Evolutionary conservation across 129 eudicot genomes (phyloP).

Genomic region (Glebionis coronaria): DNA sequence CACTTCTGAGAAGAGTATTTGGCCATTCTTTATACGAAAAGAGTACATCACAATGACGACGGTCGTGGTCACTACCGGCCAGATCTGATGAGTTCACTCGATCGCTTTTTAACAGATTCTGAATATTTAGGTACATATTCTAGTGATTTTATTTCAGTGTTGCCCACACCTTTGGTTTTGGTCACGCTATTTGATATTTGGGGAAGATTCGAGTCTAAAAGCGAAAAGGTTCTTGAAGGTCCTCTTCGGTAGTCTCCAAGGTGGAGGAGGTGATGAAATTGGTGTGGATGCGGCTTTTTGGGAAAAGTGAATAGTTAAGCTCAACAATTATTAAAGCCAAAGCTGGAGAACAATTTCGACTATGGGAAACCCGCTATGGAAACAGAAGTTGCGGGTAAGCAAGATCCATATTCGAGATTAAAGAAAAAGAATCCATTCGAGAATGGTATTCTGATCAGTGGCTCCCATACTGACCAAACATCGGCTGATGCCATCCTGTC

Average conservation of each 20-base stretch:
- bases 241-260: slow-evolving; percentile 47
- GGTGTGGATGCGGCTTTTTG: slow-evolving; percentile 55
- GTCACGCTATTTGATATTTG: slow-evolving; percentile 53
- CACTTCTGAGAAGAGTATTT: too few species aligned
- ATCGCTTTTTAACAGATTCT: too few species aligned
- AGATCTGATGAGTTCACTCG: too few species aligned
- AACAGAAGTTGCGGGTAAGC: slow-evolving; percentile 39
- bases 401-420: slow-evolving; percentile 56
- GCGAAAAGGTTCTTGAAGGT: slow-evolving; percentile 64
- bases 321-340: slow-evolving; percentile 61
- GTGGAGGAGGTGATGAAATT: slow-evolving; percentile 25
- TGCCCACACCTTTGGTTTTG: too few species aligned
- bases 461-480: slow-evolving; percentile 85
- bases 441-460: slow-evolving; percentile 80
- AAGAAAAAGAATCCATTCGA: slow-evolving; percentile 36
- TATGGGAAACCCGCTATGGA: slow-evolving; percentile 49
- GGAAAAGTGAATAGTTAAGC: slow-evolving; percentile 64
- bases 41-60: too few species aligned
- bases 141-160: too few species aligned
- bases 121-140: too few species aligned
- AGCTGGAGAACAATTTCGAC: slow-evolving; percentile 42
- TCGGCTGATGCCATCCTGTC: slow-evolving; percentile 79
- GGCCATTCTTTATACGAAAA: too few species aligned
- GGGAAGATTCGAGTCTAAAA: slow-evolving; percentile 61
- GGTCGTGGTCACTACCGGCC: too few species aligned